Evolutionary conservation across 1,139 yeast species (phyloP).

Genomic region (Hyphopichia khmerensis): DNA sequence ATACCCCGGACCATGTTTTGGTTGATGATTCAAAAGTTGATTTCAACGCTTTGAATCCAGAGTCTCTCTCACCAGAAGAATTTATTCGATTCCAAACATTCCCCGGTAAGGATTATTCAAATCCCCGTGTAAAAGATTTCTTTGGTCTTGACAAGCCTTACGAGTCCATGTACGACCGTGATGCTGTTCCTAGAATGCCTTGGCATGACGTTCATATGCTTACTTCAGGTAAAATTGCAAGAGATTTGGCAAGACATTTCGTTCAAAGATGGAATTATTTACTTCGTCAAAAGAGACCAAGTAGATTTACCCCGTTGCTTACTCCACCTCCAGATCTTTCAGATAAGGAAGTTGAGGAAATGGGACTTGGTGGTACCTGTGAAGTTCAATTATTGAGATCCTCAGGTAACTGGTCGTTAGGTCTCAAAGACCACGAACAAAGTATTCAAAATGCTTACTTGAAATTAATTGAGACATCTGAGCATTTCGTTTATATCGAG

Average conservation of each 20-base stretch:
- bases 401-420: constrained; percentile 90
- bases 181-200: constrained; percentile 88
- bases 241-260: constrained; percentile 91
- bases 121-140: constrained; percentile 91
- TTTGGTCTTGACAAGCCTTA: constrained; percentile 78
- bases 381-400: constrained; percentile 89
- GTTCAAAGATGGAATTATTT: constrained; percentile 97
- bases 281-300: constrained; percentile 88
- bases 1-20: constrained; percentile 92
- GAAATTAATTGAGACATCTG: constrained; percentile 85
- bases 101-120: constrained; percentile 97
- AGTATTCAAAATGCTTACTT: constrained; percentile 93
- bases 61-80: constrained; percentile 31
- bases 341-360: constrained; percentile 60
- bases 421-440: constrained; percentile 78
- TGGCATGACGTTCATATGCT: constrained; percentile 99
- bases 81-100: constrained; percentile 63
- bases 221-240: constrained; percentile 91
- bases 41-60: constrained; percentile 33
- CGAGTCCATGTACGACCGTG: constrained; percentile 89
- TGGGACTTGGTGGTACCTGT: constrained; percentile 81
- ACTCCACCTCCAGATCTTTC: constrained; percentile 91
- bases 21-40: constrained; percentile 64
- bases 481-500: constrained; percentile 91
- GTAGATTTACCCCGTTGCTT: constrained; percentile 86